Evolutionary conservation across 2,329 filamentous ascomycete species (phyloP).

Genomic region (Apiospora malaysiana): DNA sequence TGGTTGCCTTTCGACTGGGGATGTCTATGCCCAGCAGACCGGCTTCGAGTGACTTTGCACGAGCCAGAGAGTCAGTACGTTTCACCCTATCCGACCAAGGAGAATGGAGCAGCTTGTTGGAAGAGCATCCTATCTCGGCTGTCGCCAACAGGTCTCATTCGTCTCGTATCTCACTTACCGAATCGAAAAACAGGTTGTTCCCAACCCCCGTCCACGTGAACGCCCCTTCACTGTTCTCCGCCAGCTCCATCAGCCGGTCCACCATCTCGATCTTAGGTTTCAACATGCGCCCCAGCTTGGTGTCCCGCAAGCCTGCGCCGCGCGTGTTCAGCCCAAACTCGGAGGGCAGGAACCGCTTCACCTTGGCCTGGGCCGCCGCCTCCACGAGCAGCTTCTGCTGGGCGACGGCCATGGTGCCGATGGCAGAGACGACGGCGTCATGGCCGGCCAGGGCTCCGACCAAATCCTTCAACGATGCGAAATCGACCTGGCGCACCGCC

Average conservation of each 20-base stretch:
- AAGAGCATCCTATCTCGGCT: no score
- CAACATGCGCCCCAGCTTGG: conserved; percentile 34
- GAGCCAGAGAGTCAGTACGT: neutral
- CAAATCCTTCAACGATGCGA: conserved; percentile 50
- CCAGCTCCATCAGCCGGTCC: conserved; percentile 57
- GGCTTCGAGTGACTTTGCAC: conserved; percentile 45
- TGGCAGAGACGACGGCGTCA: conserved; percentile 59
- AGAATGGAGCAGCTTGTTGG: no score
- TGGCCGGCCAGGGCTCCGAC: conserved; percentile 54
- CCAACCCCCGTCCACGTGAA: conserved; percentile 67
- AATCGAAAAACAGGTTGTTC: conserved; percentile 66
- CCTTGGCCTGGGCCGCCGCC: conserved; percentile 60
- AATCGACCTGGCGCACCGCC: conserved; percentile 52
- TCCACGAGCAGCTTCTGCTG: conserved; percentile 58
- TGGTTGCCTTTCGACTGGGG: conserved; percentile 52
- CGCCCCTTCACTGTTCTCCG: conserved; percentile 41
- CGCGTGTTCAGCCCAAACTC: conserved; percentile 53
- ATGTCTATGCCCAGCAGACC: conserved; percentile 60
- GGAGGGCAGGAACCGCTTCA: conserved; percentile 62
- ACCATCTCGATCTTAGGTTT: conserved; percentile 40
- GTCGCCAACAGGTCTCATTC: no score
- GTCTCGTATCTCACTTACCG: conserved; percentile 35
- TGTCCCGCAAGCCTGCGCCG: conserved; percentile 26
- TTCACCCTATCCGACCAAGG: neutral
- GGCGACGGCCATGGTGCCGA: conserved; percentile 49